phyloP scores from a whole-genome alignment of 164 flowering plant species.

The Vitis cinerea region DNA sequence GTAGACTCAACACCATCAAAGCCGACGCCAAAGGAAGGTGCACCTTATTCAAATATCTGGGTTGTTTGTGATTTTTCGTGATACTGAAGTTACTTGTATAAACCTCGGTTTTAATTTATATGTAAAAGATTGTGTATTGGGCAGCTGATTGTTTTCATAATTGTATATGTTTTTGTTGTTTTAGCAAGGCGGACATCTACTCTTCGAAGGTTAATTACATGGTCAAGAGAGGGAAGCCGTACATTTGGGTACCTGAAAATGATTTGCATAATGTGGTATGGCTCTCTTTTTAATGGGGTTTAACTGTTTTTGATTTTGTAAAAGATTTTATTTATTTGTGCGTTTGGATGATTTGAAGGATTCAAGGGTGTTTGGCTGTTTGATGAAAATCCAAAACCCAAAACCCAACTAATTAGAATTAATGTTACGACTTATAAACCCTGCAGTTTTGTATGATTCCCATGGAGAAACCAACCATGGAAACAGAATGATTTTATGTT shows the following conservation, averaged over 20 bases:
- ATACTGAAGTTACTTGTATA: background rate
- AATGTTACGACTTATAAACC: no score
- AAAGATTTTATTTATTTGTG: no score
- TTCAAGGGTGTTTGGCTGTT: no score
- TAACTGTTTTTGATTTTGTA: background rate
- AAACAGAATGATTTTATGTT: no score
- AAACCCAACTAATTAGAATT: no score
- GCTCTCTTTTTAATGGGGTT: background rate
- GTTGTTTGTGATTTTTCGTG: background rate
- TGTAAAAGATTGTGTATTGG: background rate
- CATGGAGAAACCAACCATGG: no score
- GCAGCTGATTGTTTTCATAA: background rate
- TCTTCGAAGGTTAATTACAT: constrained; percentile 71
- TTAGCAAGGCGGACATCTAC: constrained; percentile 66
- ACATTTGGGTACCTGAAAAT: constrained; percentile 75
- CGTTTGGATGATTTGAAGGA: background rate
- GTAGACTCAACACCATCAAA: constrained; percentile 69
- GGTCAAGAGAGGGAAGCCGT: constrained; percentile 69
- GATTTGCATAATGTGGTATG: constrained; percentile 83
- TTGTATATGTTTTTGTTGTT: constrained; percentile 12
- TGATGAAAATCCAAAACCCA: no score
- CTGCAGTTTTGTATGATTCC: no score
- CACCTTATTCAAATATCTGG: background rate
- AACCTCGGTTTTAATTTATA: background rate
- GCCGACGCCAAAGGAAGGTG: constrained; percentile 89